phyloP scores from a whole-genome alignment of 2,329 filamentous ascomycete genomes.

The Fusarium sp. region DNA sequence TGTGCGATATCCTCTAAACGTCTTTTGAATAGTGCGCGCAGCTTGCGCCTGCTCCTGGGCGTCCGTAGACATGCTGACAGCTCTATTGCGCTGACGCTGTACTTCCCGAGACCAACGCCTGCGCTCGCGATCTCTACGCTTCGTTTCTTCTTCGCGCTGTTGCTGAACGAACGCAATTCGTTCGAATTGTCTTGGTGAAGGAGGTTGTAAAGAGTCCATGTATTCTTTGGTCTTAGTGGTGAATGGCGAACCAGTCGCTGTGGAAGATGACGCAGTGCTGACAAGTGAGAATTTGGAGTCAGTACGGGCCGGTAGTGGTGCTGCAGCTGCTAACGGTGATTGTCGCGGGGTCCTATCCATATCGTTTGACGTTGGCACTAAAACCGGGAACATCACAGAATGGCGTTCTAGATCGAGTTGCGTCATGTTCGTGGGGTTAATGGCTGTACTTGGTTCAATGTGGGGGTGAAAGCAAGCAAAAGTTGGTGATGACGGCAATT shows the following conservation, averaged over 20 bases:
- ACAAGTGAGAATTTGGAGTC: slow-evolving; percentile 35
- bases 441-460: slow-evolving; percentile 11
- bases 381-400: slow-evolving; percentile 38
- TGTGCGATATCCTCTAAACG: slow-evolving; percentile 81
- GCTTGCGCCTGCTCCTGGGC: slow-evolving; percentile 59
- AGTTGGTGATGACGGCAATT: slow-evolving; percentile 16
- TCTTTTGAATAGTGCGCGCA: slow-evolving; percentile 73
- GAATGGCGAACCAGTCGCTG: slow-evolving; percentile 12
- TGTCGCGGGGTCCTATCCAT: slow-evolving; percentile 36
- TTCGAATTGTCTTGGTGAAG: slow-evolving; percentile 61
- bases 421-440: slow-evolving; percentile 44
- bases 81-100: slow-evolving; percentile 43
- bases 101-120: slow-evolving; percentile 54
- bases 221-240: slow-evolving; percentile 58
- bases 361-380: slow-evolving; percentile 16
- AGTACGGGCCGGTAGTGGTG: slow-evolving; percentile 4
- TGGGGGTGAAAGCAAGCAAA: slow-evolving; percentile 13
- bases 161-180: slow-evolving; percentile 65
- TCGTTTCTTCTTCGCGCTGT: slow-evolving; percentile 60
- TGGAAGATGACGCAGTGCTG: slow-evolving; percentile 36
- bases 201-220: slow-evolving; percentile 64
- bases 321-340: slow-evolving; percentile 9
- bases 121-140: slow-evolving; percentile 57
- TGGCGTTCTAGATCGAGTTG: slow-evolving; percentile 44
- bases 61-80: slow-evolving; percentile 22